These are phyloP conservation scores for Nemania sp. DNA, from an alignment of 2,329 filamentous ascomycete species.

Conservation along the genomic window DNA sequence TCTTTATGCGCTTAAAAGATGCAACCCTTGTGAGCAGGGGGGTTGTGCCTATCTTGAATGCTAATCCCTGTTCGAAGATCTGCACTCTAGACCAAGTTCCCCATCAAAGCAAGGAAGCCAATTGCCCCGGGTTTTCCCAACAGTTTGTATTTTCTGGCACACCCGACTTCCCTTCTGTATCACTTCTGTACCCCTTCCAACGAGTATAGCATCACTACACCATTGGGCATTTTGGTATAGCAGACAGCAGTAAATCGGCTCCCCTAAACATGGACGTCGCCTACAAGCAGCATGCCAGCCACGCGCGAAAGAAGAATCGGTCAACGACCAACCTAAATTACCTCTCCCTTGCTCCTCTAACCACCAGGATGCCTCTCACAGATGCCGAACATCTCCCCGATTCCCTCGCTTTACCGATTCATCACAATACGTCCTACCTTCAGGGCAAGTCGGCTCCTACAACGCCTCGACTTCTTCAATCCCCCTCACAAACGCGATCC, in stretches of 20 bases:
- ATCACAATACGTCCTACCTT: constrained; percentile 57
- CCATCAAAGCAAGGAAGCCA: constrained; percentile 21
- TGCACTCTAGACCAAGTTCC: constrained; percentile 16
- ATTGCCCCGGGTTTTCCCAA: constrained; percentile 10
- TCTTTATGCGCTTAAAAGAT: no score
- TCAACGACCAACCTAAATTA: constrained; percentile 64
- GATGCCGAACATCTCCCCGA: constrained; percentile 55
- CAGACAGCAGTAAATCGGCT: not conserved
- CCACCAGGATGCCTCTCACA: constrained; percentile 62
- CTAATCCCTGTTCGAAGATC: constrained; percentile 24
- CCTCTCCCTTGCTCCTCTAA: constrained; percentile 67
- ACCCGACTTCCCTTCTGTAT: not conserved
- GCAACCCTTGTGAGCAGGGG: no score
- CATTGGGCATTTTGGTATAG: not conserved
- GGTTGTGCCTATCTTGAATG: no score
- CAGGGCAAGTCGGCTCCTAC: constrained; percentile 66
- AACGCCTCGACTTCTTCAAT: constrained; percentile 65
- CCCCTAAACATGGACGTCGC: constrained; percentile 58
- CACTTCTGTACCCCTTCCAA: no score
- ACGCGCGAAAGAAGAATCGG: constrained; percentile 61
- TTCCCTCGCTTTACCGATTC: constrained; percentile 40
- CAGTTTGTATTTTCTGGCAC: not conserved
- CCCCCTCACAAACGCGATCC: constrained; percentile 55
- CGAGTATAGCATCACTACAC: not conserved
- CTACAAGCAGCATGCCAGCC: constrained; percentile 63